Conservation (phyloP, 345 rosid species). For the Corymbia maculata region DNA sequence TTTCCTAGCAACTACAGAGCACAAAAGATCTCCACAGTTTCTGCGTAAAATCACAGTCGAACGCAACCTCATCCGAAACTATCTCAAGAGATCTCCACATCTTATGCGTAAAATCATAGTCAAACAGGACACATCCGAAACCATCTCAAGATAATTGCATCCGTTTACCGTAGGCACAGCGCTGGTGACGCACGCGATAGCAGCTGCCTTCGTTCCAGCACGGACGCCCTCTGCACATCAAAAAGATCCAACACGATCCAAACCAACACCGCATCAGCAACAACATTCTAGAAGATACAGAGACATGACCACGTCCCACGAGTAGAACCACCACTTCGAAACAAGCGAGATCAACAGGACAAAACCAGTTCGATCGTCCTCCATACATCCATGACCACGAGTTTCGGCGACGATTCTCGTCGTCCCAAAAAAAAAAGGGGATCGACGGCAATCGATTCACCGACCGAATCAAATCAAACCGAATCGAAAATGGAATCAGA, state of each 20-base stretch:
- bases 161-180: constrained; percentile 47
- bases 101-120: neutral
- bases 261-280: neutral
- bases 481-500: neutral
- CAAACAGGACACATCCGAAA: neutral
- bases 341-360: neutral
- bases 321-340: neutral
- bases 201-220: constrained; percentile 59
- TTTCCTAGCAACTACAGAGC: neutral
- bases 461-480: neutral
- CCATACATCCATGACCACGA: neutral
- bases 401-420: neutral
- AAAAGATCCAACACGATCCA: neutral
- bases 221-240: constrained; percentile 42
- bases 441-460: neutral
- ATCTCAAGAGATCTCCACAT: neutral
- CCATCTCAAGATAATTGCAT: neutral
- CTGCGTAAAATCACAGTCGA: neutral
- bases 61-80: too few species aligned
- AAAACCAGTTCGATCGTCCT: neutral
- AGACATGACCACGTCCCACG: neutral
- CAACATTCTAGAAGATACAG: neutral
- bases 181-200: constrained; percentile 19
- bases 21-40: neutral
- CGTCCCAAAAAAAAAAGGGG: neutral